Conservation (phyloP, 2,329 filamentous ascomycete species). For the Davidsoniella australis region DNA sequence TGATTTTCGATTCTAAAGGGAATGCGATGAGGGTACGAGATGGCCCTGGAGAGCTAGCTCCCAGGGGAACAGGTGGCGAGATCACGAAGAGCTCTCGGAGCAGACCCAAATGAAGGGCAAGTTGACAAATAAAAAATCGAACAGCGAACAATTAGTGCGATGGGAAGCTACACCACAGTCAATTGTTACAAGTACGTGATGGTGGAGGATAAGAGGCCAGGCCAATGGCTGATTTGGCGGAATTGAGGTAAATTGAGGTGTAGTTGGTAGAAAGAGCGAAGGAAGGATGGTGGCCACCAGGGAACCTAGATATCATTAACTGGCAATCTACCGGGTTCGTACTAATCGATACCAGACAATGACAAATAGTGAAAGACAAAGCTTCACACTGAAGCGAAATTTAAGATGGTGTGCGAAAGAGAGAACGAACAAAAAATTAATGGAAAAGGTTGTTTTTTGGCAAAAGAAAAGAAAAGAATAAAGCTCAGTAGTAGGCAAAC, state of each 20-base stretch:
- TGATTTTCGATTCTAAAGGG: background rate
- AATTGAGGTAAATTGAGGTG: conserved; percentile 10
- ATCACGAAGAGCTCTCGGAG: conserved; percentile 10
- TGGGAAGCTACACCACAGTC: background rate
- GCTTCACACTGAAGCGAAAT: background rate
- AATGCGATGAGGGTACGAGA: background rate
- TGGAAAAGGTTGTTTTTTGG: background rate
- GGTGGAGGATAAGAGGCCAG: conserved; percentile 5
- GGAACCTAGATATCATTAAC: background rate
- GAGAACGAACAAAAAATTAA: background rate
- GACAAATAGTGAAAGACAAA: background rate
- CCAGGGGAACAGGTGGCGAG: conserved; percentile 11
- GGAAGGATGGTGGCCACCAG: conserved; percentile 5
- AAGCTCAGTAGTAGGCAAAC: background rate
- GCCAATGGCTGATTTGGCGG: conserved; percentile 8
- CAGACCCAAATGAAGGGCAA: conserved; percentile 4
- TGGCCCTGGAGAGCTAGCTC: conserved; percentile 12
- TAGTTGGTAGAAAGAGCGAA: conserved; percentile 2
- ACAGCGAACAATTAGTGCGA: background rate
- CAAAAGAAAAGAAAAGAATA: background rate
- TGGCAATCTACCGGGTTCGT: background rate
- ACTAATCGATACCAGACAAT: background rate
- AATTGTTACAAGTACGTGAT: background rate
- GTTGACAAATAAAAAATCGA: background rate
- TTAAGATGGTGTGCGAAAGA: background rate